phyloP scores from a whole-genome alignment of 352 stramenopile genomes.

The Phytophthora cactorum region DNA sequence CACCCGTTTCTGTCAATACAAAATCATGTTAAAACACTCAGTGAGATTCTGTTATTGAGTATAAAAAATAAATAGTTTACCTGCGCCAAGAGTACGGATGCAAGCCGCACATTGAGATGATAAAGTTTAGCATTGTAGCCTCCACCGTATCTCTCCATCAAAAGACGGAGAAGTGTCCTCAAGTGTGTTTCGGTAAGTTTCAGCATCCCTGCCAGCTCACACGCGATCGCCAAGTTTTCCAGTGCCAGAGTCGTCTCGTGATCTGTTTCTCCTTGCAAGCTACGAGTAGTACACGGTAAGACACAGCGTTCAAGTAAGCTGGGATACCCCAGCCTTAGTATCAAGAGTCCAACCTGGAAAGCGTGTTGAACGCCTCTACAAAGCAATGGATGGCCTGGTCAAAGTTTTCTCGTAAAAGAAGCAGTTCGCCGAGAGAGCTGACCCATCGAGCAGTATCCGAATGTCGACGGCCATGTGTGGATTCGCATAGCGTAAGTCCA shows the following conservation, averaged over 20 bases:
- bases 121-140: slow-evolving; percentile 62
- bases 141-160: slow-evolving; percentile 46
- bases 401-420: slow-evolving; percentile 30
- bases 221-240: slow-evolving; percentile 61
- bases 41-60: neutral
- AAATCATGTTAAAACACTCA: too few species aligned
- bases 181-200: slow-evolving; percentile 38
- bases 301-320: neutral
- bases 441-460: slow-evolving; percentile 55
- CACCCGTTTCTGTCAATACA: slow-evolving; percentile 43
- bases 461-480: slow-evolving; percentile 39
- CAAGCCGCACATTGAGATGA: slow-evolving; percentile 42
- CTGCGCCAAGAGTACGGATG: slow-evolving; percentile 46
- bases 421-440: slow-evolving; percentile 46
- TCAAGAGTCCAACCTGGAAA: slow-evolving; percentile 33
- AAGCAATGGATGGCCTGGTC: slow-evolving; percentile 51
- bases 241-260: slow-evolving; percentile 39
- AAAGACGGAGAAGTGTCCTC: slow-evolving; percentile 9
- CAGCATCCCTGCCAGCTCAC: slow-evolving; percentile 12
- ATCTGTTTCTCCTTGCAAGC: slow-evolving; percentile 44
- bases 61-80: slow-evolving; percentile 19
- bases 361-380: slow-evolving; percentile 32
- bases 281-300: slow-evolving; percentile 1
- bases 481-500: slow-evolving; percentile 50
- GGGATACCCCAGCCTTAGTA: neutral